Base-by-base conservation (phyloP, 2,329 filamentous ascomycete species). In the Aspergillus ruber region DNA sequence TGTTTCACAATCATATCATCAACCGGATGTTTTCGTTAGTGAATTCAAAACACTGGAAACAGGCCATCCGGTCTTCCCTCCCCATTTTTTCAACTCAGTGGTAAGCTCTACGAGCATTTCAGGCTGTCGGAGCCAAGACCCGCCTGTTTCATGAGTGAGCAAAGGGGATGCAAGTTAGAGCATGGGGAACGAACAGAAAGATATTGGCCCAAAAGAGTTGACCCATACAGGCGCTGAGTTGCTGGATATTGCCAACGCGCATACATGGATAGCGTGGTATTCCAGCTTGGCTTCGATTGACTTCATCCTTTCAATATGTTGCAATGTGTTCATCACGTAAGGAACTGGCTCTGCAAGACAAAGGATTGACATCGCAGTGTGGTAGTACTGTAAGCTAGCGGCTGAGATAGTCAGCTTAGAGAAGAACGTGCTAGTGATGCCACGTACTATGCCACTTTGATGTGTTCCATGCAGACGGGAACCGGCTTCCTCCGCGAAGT, bases 131-230 rank as follows among this genome's bases (percentile, higher is more conserved):
- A 54, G 20, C 49, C 50, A 55, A 2, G 45, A 44, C 3, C 54
- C 52, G 47, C 56, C 54, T 57, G 18, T 6, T 17, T 13, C 23
- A 23, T 43, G n/a, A 41, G n/a, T 20, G 13, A 43, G 23, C 18
- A 33, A 7, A 15, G 8, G 6, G n/a, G 2, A 27, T 29, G 9
- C 25, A 12, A 12, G 43, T 12, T 25, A 33, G 10, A 8, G 29
- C 10, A 10, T n/a, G 27, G 21, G 20, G 18, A 3, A 61, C 68
- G 58, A 54, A 74, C 74, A 75, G 44, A 70, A 76, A 1, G 69
- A 62, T 23, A 76, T 74, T 12, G 74, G 74, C 0, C 74, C 74
- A 52, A 77, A 77, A 3, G 71, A 63, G 49, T 77, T 77, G 3
- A 77, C 71, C 4, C 74, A 58, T 2, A 75, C 72, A 0, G 73